Evolutionary conservation across 2,329 filamentous ascomycete species (phyloP).

Genomic region (Sphaerulina populicola): DNA sequence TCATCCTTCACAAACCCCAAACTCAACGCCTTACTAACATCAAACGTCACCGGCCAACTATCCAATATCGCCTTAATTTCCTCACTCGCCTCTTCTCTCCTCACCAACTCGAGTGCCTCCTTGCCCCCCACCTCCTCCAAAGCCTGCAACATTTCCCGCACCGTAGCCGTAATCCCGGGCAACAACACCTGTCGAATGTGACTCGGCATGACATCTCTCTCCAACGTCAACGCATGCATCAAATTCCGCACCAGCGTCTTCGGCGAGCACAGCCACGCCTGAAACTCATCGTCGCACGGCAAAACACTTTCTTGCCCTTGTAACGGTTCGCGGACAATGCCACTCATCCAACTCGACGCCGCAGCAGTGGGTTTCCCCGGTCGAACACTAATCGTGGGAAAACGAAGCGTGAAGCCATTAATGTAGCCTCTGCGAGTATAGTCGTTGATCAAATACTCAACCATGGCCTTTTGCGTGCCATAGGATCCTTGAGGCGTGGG

Average conservation of each 20-base stretch:
- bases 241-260: slow-evolving; percentile 49
- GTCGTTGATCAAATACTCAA: slow-evolving; percentile 46
- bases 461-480: slow-evolving; percentile 45
- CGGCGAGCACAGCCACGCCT: slow-evolving; percentile 52
- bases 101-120: slow-evolving; percentile 44
- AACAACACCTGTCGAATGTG: slow-evolving; percentile 48
- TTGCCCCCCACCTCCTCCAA: slow-evolving; percentile 48
- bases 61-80: slow-evolving; percentile 47
- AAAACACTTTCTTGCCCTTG: slow-evolving; percentile 43
- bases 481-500: slow-evolving; percentile 45
- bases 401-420: slow-evolving; percentile 38
- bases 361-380: slow-evolving; percentile 46
- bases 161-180: slow-evolving; percentile 48
- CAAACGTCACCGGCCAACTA: slow-evolving; percentile 50
- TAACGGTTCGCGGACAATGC: slow-evolving; percentile 48
- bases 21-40: slow-evolving; percentile 47
- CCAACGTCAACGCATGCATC: slow-evolving; percentile 44
- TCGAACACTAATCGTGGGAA: slow-evolving; percentile 47
- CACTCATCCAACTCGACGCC: slow-evolving; percentile 46
- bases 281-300: slow-evolving; percentile 46
- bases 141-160: slow-evolving; percentile 50
- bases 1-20: slow-evolving; percentile 48
- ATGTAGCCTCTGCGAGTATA: slow-evolving; percentile 45
- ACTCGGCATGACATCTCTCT: slow-evolving; percentile 42
- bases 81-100: slow-evolving; percentile 45